phyloP scores from a whole-genome alignment of 2,329 filamentous ascomycete species.

The Rhynchosporium graminicola region DNA sequence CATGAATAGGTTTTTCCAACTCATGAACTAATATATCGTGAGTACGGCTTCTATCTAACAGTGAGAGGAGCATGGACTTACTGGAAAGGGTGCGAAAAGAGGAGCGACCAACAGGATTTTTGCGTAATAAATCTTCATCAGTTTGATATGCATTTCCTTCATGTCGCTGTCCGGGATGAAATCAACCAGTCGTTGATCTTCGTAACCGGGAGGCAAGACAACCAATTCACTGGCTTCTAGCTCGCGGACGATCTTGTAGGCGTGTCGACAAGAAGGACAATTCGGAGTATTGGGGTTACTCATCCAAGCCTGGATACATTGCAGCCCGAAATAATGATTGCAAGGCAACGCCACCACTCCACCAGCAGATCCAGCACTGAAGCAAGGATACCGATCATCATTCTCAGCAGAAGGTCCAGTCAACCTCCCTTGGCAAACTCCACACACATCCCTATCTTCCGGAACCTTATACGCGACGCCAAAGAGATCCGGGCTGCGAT shows the following conservation, averaged over 20 bases:
- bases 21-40: background rate
- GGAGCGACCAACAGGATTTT: background rate
- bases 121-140: background rate
- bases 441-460: conserved; percentile 1
- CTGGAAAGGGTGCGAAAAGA: background rate
- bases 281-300: background rate
- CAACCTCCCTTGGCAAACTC: conserved; percentile 2
- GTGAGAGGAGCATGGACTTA: background rate
- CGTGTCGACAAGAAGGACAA: conserved; percentile 11
- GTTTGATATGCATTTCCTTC: background rate
- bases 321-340: conserved; percentile 14
- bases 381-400: background rate
- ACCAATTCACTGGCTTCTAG: background rate
- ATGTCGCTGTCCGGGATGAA: background rate
- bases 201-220: background rate
- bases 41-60: background rate
- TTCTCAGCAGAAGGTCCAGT: background rate
- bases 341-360: conserved; percentile 3
- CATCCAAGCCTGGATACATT: conserved; percentile 13
- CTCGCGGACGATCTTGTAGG: conserved; percentile 8
- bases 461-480: background rate
- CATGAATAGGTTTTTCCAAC: conserved; percentile 12
- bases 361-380: background rate
- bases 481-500: conserved; percentile 5
- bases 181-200: background rate